Percentiles rank a stretch among this genome's conserved stretches.
These are phyloP conservation scores for Cladosporium phlei DNA, from an alignment of 2,329 filamentous ascomycete genomes.

Conservation along the genomic window DNA sequence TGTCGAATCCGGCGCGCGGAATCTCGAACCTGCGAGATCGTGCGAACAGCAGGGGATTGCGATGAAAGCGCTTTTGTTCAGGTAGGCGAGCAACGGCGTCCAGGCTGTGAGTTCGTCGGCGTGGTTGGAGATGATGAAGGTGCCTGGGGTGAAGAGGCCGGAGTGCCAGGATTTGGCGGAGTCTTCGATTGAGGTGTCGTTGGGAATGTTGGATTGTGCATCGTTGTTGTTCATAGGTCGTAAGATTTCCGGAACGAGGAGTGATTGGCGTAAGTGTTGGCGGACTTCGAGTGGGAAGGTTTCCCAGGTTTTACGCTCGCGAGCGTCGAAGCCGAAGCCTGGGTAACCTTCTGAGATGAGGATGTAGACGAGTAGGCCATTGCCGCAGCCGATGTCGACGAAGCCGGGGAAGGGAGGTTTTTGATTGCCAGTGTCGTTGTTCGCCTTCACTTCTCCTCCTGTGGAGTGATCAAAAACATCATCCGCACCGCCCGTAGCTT, in stretches of 20 bases:
- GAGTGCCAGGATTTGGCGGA: constrained; percentile 34
- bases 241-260: constrained; percentile 56
- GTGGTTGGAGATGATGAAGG: constrained; percentile 95
- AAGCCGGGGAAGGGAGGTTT: constrained; percentile 69
- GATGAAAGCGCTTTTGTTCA: constrained; percentile 76
- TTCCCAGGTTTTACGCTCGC: constrained; percentile 78
- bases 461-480: no score
- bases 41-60: constrained; percentile 96
- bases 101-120: constrained; percentile 93
- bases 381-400: constrained; percentile 93
- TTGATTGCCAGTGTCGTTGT: constrained; percentile 11
- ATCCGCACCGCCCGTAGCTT: background rate
- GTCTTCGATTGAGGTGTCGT: constrained; percentile 3
- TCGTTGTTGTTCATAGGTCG: constrained; percentile 8
- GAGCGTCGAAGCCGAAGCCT: constrained; percentile 89
- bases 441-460: background rate
- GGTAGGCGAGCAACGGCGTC: constrained; percentile 81
- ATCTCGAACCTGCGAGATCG: constrained; percentile 68
- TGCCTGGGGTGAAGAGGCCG: constrained; percentile 65
- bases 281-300: constrained; percentile 56
- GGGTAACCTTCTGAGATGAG: constrained; percentile 73
- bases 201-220: no score
- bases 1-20: constrained; percentile 52
- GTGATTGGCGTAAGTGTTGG: constrained; percentile 51
- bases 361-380: constrained; percentile 82